Evolutionary conservation across 352 stramenopile species (phyloP).

Genomic region (Aphanomyces invadans): DNA sequence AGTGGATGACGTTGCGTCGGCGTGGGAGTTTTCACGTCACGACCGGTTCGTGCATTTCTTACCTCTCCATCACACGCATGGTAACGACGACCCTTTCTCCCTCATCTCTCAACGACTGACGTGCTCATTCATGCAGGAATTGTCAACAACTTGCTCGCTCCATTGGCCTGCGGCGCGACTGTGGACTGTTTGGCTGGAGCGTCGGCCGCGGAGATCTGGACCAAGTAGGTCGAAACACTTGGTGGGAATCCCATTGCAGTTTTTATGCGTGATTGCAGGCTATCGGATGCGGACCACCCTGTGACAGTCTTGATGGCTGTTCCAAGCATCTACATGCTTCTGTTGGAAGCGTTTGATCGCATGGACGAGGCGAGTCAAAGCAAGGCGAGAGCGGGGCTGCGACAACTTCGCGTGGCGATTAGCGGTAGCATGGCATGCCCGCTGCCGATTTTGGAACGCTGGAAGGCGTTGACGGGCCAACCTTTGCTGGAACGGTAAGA

Average conservation of each 20-base stretch:
- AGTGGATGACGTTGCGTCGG: conserved; percentile 71
- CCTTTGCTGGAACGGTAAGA: conserved; percentile 65
- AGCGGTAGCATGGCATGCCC: conserved; percentile 86
- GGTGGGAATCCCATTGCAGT: no score
- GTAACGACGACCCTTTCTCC: no score
- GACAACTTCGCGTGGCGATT: conserved; percentile 42
- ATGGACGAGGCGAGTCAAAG: neutral
- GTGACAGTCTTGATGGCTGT: conserved; percentile 82
- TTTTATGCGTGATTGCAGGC: no score
- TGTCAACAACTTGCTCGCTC: conserved; percentile 68
- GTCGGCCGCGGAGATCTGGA: neutral
- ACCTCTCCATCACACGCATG: conserved; percentile 87
- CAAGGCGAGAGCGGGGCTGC: neutral
- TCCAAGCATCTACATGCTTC: conserved; percentile 81
- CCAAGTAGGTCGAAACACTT: no score
- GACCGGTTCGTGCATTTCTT: conserved; percentile 87
- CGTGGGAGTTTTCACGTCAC: conserved; percentile 63
- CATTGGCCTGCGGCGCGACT: neutral
- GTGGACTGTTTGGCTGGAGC: conserved; percentile 7
- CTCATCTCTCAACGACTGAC: no score
- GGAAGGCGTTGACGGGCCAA: conserved; percentile 72
- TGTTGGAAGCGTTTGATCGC: conserved; percentile 74
- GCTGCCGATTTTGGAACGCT: conserved; percentile 62
- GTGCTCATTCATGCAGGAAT: no score
- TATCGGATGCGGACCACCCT: neutral